phyloP scores from a whole-genome alignment of 495 filamentous ascomycete species.

The Neurospora sp. region DNA sequence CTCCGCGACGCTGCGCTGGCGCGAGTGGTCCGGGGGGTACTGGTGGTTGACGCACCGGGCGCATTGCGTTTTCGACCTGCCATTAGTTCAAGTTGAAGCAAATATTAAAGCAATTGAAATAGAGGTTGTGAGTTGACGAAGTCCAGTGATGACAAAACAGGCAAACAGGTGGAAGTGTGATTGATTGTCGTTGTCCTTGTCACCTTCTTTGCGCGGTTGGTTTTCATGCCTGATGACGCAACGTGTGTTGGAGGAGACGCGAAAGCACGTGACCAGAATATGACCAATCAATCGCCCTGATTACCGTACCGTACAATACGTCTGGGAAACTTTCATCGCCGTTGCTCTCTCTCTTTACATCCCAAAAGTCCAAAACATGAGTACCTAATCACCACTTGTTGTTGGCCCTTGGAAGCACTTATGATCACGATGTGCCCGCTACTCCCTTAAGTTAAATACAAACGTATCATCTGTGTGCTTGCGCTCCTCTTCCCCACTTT shows the following conservation, averaged over 20 bases:
- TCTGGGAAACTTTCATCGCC: neutral
- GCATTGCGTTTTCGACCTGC: conserved; percentile 17
- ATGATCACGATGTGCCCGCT: neutral
- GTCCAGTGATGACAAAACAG: neutral
- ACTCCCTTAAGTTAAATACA: neutral
- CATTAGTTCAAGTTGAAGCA: conserved; percentile 1
- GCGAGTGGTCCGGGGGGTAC: conserved; percentile 6
- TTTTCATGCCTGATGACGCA: neutral
- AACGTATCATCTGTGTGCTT: neutral
- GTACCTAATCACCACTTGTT: neutral
- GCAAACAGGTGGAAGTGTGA: neutral
- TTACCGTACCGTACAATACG: neutral
- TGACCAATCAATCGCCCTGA: neutral
- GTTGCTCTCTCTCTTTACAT: neutral
- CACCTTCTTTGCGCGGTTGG: neutral
- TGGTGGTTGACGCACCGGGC: neutral
- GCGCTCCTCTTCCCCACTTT: neutral
- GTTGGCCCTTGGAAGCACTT: neutral
- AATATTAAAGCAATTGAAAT: neutral
- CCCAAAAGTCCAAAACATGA: neutral
- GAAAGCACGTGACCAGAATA: neutral
- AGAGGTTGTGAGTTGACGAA: neutral
- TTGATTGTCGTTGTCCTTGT: neutral
- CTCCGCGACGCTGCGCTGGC: conserved; percentile 4
- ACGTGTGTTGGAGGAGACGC: neutral